Percentiles rank a stretch among this genome's conserved stretches.
Evolutionary conservation across 768 basidiomycete species (phyloP).

Genomic region (Macrolepiota albuminosa): DNA sequence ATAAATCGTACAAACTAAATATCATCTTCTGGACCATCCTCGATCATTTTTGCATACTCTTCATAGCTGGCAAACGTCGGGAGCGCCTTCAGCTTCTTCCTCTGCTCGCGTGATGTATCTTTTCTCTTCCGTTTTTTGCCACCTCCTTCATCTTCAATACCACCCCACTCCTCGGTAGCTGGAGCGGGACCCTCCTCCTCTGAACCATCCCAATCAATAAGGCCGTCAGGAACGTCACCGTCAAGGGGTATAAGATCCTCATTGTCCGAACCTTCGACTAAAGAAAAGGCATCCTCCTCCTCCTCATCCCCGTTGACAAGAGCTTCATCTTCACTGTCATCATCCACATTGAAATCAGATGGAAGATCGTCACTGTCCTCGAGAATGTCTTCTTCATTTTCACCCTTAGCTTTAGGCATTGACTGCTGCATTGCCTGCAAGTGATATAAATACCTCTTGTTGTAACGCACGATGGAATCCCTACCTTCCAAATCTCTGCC

Average conservation of each 20-base stretch:
- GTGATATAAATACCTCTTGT: background rate
- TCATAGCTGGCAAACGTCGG: conserved; percentile 88
- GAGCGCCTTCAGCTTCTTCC: conserved; percentile 65
- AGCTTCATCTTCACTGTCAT: conserved; percentile 24
- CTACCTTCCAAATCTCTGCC: conserved; percentile 86
- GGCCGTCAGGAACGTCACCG: conserved; percentile 47
- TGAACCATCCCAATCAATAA: conserved; percentile 59
- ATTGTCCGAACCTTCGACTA: conserved; percentile 65
- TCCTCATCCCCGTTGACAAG: conserved; percentile 23
- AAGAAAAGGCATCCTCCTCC: conserved; percentile 43
- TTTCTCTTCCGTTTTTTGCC: conserved; percentile 44
- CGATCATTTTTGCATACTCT: conserved; percentile 82
- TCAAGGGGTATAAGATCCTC: conserved; percentile 64
- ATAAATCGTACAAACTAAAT: conserved; percentile 22
- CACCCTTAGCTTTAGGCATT: conserved; percentile 60
- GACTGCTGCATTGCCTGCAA: conserved; percentile 83
- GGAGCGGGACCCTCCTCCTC: conserved; percentile 34
- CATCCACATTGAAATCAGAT: conserved; percentile 26
- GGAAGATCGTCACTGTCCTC: conserved; percentile 27
- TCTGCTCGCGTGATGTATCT: conserved; percentile 37
- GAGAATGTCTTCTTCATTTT: conserved; percentile 39
- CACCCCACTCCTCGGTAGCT: conserved; percentile 52
- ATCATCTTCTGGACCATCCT: conserved; percentile 68
- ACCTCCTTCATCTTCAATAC: conserved; percentile 29
- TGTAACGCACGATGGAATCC: conserved; percentile 3